Conservation (phyloP, 768 basidiomycete species). For the Lentinula guzmanii region DNA sequence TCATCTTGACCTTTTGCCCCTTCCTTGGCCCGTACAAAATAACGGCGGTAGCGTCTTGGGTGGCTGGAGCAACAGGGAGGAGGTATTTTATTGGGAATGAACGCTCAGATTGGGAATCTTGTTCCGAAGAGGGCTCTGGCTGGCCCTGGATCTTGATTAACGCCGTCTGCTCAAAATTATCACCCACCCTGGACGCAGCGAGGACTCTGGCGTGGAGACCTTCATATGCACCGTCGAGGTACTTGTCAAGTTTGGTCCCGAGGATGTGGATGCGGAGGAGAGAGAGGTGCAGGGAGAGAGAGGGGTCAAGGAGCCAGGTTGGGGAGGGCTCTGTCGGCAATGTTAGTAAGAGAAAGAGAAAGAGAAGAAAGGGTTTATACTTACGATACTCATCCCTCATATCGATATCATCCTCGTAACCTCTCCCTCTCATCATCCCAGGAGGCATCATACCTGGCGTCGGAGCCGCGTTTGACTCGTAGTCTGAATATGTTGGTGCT, state of each 20-base stretch:
- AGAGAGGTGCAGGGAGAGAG: slow-evolving; percentile 19
- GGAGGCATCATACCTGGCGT: slow-evolving; percentile 23
- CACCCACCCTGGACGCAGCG: slow-evolving; percentile 23
- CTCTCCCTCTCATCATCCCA: background rate
- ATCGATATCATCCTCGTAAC: too few species aligned
- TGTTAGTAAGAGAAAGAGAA: slow-evolving; percentile 1
- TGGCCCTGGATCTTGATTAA: slow-evolving; percentile 23
- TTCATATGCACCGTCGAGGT: slow-evolving; percentile 32
- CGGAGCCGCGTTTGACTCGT: slow-evolving; percentile 18
- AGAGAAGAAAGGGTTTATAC: background rate
- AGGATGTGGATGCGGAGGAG: slow-evolving; percentile 34
- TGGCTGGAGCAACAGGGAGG: slow-evolving; percentile 29
- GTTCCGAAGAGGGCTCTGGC: background rate
- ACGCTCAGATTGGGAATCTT: slow-evolving; percentile 13
- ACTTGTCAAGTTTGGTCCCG: slow-evolving; percentile 26
- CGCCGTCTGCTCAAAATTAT: slow-evolving; percentile 30
- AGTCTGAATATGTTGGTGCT: slow-evolving; percentile 11
- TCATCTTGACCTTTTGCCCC: slow-evolving; percentile 38
- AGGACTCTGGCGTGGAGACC: slow-evolving; percentile 21
- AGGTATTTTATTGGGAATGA: slow-evolving; percentile 36
- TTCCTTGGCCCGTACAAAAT: slow-evolving; percentile 37
- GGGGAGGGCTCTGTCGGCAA: slow-evolving; percentile 24
- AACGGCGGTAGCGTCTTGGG: slow-evolving; percentile 42
- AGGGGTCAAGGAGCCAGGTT: slow-evolving; percentile 36
- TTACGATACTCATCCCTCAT: slow-evolving; percentile 24